Conservation (phyloP, 208 protist species). For the Leishmania turanica region DNA sequence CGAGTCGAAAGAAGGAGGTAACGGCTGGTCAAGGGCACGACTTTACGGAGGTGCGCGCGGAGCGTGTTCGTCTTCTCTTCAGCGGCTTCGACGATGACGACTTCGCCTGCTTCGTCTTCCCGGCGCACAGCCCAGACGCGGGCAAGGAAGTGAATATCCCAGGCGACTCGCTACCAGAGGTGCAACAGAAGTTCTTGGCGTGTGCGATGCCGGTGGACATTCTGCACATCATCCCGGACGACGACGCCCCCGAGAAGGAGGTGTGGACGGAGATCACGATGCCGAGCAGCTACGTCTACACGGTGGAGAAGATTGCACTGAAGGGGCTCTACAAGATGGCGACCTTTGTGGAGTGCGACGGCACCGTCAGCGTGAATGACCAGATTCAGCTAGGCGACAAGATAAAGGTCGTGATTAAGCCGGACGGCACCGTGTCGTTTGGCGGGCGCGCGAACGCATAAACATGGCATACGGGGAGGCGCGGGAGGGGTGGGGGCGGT, state of each 20-base stretch:
- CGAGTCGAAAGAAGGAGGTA: constrained; percentile 80
- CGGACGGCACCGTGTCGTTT: constrained; percentile 86
- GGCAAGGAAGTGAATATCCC: constrained; percentile 84
- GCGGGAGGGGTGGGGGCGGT: not conserved
- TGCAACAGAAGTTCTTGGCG: constrained; percentile 83
- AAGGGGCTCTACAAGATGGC: constrained; percentile 92
- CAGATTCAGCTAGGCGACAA: constrained; percentile 85
- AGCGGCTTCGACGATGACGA: constrained; percentile 93
- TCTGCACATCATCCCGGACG: constrained; percentile 81
- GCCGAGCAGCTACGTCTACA: constrained; percentile 87
- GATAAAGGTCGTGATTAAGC: constrained; percentile 85
- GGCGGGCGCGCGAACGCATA: constrained; percentile 65
- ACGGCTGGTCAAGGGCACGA: constrained; percentile 85
- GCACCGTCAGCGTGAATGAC: constrained; percentile 84
- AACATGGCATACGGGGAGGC: not conserved
- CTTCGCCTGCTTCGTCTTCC: constrained; percentile 89
- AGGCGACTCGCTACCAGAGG: constrained; percentile 69
- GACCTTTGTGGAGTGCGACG: constrained; percentile 86
- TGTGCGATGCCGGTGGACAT: constrained; percentile 90
- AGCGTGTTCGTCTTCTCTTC: constrained; percentile 85
- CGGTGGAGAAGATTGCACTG: constrained; percentile 83
- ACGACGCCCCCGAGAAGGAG: constrained; percentile 68
- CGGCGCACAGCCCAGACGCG: constrained; percentile 74
- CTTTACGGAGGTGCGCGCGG: constrained; percentile 78
- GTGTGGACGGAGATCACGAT: constrained; percentile 85